Evolutionary conservation across 2,329 filamentous ascomycete genomes (phyloP).

Genomic region (Ascochyta lentis): DNA sequence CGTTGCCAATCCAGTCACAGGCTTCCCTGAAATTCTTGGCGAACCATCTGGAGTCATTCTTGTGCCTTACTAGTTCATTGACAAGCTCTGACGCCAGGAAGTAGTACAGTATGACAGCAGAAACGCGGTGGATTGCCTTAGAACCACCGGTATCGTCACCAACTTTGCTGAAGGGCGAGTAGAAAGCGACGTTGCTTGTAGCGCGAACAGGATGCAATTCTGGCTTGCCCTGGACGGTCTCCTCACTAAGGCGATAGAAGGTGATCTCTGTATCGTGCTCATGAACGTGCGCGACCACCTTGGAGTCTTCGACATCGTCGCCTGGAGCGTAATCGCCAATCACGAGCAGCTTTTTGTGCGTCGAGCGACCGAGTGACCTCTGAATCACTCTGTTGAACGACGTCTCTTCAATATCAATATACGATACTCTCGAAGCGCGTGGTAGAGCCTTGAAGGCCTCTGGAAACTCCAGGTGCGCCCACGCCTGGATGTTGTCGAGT

Average conservation of each 20-base stretch:
- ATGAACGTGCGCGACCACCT: slow-evolving; percentile 38
- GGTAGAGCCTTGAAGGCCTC: slow-evolving; percentile 29
- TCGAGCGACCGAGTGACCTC: slow-evolving; percentile 33
- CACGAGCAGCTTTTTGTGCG: slow-evolving; percentile 38
- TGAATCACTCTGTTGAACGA: slow-evolving; percentile 35
- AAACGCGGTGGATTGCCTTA: slow-evolving; percentile 37
- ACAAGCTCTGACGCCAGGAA: slow-evolving; percentile 36
- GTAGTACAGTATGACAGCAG: slow-evolving; percentile 36
- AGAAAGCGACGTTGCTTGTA: slow-evolving; percentile 37
- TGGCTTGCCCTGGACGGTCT: slow-evolving; percentile 21
- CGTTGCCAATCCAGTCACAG: slow-evolving; percentile 36
- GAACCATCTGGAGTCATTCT: slow-evolving; percentile 37
- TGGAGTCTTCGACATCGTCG: slow-evolving; percentile 29
- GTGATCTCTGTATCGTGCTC: slow-evolving; percentile 36
- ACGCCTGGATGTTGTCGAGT: slow-evolving; percentile 31
- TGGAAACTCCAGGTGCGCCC: slow-evolving; percentile 31
- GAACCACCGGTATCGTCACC: slow-evolving; percentile 35
- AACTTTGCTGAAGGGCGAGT: slow-evolving; percentile 37
- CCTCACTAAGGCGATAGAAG: slow-evolving; percentile 34
- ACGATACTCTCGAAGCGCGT: slow-evolving; percentile 27
- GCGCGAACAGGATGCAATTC: slow-evolving; percentile 35
- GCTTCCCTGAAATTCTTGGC: slow-evolving; percentile 39
- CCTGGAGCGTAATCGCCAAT: slow-evolving; percentile 40
- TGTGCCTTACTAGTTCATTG: slow-evolving; percentile 32
- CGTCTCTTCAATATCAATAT: slow-evolving; percentile 34